Conservation (phyloP, 1,284 basidiomycete species). For the Sporisorium scitamineum region DNA sequence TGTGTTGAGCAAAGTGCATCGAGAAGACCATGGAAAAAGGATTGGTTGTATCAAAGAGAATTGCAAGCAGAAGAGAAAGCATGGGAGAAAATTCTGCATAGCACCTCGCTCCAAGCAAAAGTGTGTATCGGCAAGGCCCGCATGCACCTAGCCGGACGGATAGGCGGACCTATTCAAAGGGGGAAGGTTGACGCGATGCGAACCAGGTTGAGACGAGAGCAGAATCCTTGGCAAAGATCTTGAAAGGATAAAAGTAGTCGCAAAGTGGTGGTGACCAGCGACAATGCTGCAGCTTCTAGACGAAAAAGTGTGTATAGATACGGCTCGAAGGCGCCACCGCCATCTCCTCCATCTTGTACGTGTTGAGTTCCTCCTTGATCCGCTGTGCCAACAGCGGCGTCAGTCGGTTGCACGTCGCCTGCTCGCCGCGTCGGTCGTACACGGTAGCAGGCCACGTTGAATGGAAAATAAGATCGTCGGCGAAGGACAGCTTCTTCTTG, state of each 20-base stretch:
- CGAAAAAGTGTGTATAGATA: constrained; percentile 68
- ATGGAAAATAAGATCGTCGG: constrained; percentile 90
- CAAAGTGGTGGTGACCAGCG: too few species aligned
- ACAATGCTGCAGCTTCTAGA: constrained; percentile 21
- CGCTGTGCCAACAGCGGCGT: constrained; percentile 93
- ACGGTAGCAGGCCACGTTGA: constrained; percentile 90
- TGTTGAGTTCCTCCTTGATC: constrained; percentile 85
- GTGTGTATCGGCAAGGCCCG: background rate
- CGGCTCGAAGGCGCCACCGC: constrained; percentile 78
- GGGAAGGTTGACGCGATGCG: background rate
- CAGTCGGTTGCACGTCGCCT: constrained; percentile 94
- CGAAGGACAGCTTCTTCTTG: constrained; percentile 82
- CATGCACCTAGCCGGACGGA: background rate
- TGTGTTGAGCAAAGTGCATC: background rate
- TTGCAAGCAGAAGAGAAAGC: constrained; percentile 2
- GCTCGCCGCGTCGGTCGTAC: constrained; percentile 94
- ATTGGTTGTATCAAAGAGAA: background rate
- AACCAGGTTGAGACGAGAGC: constrained; percentile 15
- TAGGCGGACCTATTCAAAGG: background rate
- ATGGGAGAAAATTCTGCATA: background rate
- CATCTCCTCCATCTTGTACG: constrained; percentile 99
- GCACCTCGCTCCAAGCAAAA: background rate
- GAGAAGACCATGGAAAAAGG: background rate
- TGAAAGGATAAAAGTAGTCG: background rate
- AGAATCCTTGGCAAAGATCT: background rate